These are phyloP conservation scores for Cadophora malorum DNA, from an alignment of 2,329 filamentous ascomycete species.

Conservation along the genomic window DNA sequence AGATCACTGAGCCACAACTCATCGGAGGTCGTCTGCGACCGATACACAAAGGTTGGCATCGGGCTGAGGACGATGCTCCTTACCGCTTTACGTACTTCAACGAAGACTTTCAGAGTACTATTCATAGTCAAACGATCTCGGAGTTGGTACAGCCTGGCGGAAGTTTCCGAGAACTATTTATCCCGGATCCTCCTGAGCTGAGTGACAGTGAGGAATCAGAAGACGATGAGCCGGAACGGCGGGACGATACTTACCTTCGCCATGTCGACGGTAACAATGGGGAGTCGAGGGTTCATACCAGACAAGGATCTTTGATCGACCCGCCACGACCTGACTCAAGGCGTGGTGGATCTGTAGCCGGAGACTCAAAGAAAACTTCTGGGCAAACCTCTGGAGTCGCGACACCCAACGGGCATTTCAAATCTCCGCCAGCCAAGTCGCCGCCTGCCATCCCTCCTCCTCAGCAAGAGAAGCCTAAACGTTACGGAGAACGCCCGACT, in stretches of 20 bases:
- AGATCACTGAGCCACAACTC: slow-evolving; percentile 90
- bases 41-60: slow-evolving; percentile 81
- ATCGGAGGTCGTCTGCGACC: slow-evolving; percentile 89
- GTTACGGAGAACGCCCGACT: slow-evolving; percentile 83
- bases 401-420: slow-evolving; percentile 36
- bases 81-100: slow-evolving; percentile 99
- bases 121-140: slow-evolving; percentile 94
- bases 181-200: slow-evolving; percentile 81
- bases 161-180: slow-evolving; percentile 86
- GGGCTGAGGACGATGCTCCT: slow-evolving; percentile 85
- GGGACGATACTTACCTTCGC: slow-evolving; percentile 42
- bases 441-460: slow-evolving; percentile 36
- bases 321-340: slow-evolving; percentile 34
- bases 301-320: slow-evolving; percentile 46
- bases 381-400: slow-evolving; percentile 34
- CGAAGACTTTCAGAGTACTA: slow-evolving; percentile 93
- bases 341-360: slow-evolving; percentile 29
- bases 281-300: slow-evolving; percentile 54
- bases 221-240: slow-evolving; percentile 56
- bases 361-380: slow-evolving; percentile 18
- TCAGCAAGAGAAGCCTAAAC: slow-evolving; percentile 52
- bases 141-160: slow-evolving; percentile 87
- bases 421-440: slow-evolving; percentile 45
- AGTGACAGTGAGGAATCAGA: slow-evolving; percentile 72
- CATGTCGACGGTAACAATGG: slow-evolving; percentile 46